phyloP scores from a whole-genome alignment of 2,329 filamentous ascomycete species.

The Coleophoma crateriformis region DNA sequence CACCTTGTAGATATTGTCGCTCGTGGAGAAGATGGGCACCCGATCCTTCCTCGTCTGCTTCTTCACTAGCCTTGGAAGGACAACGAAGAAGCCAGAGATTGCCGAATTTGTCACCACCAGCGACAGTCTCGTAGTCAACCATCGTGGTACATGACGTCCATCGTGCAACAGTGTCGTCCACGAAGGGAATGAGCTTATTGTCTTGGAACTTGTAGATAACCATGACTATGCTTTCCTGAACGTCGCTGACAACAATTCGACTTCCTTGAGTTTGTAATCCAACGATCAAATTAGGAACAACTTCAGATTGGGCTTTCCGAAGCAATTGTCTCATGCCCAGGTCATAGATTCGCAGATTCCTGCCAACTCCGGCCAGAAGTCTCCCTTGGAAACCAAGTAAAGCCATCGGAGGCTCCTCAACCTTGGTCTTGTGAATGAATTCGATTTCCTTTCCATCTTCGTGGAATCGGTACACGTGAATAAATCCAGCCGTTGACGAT shows the following conservation, averaged over 20 bases:
- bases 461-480: slow-evolving; percentile 87
- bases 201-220: slow-evolving; percentile 90
- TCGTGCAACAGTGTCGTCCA: slow-evolving; percentile 80
- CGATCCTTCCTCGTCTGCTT: slow-evolving; percentile 87
- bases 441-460: slow-evolving; percentile 84
- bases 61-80: slow-evolving; percentile 77
- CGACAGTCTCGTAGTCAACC: slow-evolving; percentile 95
- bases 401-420: slow-evolving; percentile 86
- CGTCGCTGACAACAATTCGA: slow-evolving; percentile 86
- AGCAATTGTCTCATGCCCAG: slow-evolving; percentile 89
- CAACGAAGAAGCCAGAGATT: slow-evolving; percentile 92
- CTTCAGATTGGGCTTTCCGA: slow-evolving; percentile 81
- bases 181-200: slow-evolving; percentile 90
- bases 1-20: slow-evolving; percentile 82
- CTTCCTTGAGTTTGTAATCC: slow-evolving; percentile 85
- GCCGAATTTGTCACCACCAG: slow-evolving; percentile 95
- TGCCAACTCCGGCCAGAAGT: slow-evolving; percentile 78
- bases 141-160: slow-evolving; percentile 91
- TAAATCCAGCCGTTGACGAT: slow-evolving; percentile 71
- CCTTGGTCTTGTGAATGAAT: slow-evolving; percentile 93
- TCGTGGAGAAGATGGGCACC: slow-evolving; percentile 90
- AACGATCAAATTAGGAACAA: slow-evolving; percentile 77
- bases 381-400: slow-evolving; percentile 89
- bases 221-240: slow-evolving; percentile 86
- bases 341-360: slow-evolving; percentile 81